These are phyloP conservation scores for Alloascoidea hylecoeti DNA, from an alignment of 805 yeast genomes.

Conservation along the genomic window DNA sequence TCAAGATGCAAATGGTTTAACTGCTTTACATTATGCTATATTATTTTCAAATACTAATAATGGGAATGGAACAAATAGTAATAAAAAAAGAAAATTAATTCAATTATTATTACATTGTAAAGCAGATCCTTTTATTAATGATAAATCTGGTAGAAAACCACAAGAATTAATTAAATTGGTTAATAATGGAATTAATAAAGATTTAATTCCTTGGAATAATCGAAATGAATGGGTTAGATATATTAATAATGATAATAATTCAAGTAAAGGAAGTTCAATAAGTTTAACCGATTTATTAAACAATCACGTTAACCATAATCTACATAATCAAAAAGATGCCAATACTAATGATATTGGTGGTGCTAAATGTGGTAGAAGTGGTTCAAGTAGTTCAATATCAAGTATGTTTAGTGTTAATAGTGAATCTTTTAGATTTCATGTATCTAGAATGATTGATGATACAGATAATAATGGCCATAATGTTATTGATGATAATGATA, in stretches of 20 bases:
- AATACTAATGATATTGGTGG: no score
- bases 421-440: constrained; percentile 13
- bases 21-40: constrained; percentile 65
- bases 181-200: constrained; percentile 25
- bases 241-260: no score
- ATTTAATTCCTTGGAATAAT: constrained; percentile 15
- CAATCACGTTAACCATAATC: constrained; percentile 15
- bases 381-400: constrained; percentile 5
- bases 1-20: constrained; percentile 53
- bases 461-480: constrained; percentile 14
- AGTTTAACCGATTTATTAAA: constrained; percentile 6
- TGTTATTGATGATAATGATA: constrained; percentile 11
- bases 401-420: constrained; percentile 12
- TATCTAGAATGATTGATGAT: constrained; percentile 20
- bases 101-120: constrained; percentile 43
- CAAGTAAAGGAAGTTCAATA: constrained; percentile 5
- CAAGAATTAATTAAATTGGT: constrained; percentile 18
- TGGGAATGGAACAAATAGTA: no score
- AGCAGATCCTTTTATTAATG: constrained; percentile 33
- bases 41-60: no score
- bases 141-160: constrained; percentile 31
- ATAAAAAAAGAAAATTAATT: constrained; percentile 45
- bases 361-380: no score
- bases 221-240: no score
- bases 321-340: constrained; percentile 8